phyloP scores from a whole-genome alignment of 2,329 filamentous ascomycete species.

The Fusarium irregulare region DNA sequence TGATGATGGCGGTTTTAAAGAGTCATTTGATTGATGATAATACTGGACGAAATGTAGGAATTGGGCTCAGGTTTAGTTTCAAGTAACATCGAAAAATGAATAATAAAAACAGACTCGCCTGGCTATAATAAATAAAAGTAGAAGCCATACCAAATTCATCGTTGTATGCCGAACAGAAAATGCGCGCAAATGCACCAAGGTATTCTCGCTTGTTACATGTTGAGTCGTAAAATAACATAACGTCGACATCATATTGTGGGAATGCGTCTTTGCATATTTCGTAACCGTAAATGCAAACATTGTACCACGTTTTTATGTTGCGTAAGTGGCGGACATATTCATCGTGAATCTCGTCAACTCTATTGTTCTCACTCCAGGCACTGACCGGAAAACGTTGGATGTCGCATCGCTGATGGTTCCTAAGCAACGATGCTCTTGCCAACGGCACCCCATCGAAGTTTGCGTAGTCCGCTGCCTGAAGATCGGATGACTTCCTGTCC shows the following conservation, averaged over 20 bases:
- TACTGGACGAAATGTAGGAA: neutral
- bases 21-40: neutral
- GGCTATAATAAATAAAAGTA: constrained; percentile 4
- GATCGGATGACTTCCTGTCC: constrained; percentile 65
- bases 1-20: neutral
- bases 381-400: constrained; percentile 1
- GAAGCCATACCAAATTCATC: constrained; percentile 13
- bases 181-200: constrained; percentile 21
- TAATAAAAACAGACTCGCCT: constrained; percentile 24
- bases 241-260: constrained; percentile 22
- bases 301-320: constrained; percentile 18
- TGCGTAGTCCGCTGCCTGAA: constrained; percentile 62
- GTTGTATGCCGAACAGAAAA: constrained; percentile 31
- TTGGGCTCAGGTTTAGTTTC: neutral
- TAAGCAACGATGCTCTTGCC: constrained; percentile 63
- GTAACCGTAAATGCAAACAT: constrained; percentile 23
- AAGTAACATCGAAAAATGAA: neutral
- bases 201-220: constrained; percentile 16
- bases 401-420: constrained; percentile 13
- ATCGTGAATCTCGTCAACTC: constrained; percentile 1
- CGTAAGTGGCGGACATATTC: neutral
- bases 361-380: neutral
- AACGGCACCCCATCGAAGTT: constrained; percentile 66
- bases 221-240: constrained; percentile 24
- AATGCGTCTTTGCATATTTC: constrained; percentile 31